Base-by-base conservation (phyloP, 352 stramenopile genomes). In the Blastocystis sp. region DNA sequence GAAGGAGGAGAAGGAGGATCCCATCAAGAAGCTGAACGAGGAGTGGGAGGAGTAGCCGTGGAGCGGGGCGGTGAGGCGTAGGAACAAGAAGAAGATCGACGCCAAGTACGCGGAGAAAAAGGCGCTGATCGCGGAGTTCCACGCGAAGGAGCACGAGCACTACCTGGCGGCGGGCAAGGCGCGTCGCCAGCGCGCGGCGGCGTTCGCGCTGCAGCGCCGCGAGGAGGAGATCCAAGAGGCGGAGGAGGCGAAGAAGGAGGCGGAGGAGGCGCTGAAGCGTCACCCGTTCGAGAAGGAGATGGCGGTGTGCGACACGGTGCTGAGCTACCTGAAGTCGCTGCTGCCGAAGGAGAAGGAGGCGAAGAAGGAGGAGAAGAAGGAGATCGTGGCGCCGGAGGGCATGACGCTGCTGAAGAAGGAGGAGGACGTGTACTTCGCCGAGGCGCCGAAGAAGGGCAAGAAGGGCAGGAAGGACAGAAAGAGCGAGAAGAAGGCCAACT, bases 231-330 rank as follows among this genome's bases (percentile, higher is more conserved):
- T 9, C 14, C 45, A 74, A 14, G 77, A 87, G 77, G 10, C 11
- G 24, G 77, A 87, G 43, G 21, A 52, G n/a, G 6, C 69, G 57
- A 60, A 52, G 19, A 87, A 87, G 65, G 62, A 87, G 57, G 14
- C 38, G 57, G 77, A 74, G 52, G 77, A 87, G 65, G 7, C 52
- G 48, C 62, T 77, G 42, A 87, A 87, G 42, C 65, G 62, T 43
- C 77, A 19, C 45, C 77, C 77, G 11, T 87, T 87, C 43, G 77
- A 87, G 43, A 87, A 76, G 61, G 54, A 87, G 21, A 87, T 87
- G 62, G 52, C 40, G 14, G 19, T 78, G 40, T 87, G 77, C 57
- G 77, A 87, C 65, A 34, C 34, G 3, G 28, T 87, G 62, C 28
- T 87, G 10, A 68, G 21, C 65, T 87, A 87, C 42, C 65, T 74